Evolutionary conservation across 2,329 filamentous ascomycete genomes (phyloP).

Genomic region (Penicillium sp.): DNA sequence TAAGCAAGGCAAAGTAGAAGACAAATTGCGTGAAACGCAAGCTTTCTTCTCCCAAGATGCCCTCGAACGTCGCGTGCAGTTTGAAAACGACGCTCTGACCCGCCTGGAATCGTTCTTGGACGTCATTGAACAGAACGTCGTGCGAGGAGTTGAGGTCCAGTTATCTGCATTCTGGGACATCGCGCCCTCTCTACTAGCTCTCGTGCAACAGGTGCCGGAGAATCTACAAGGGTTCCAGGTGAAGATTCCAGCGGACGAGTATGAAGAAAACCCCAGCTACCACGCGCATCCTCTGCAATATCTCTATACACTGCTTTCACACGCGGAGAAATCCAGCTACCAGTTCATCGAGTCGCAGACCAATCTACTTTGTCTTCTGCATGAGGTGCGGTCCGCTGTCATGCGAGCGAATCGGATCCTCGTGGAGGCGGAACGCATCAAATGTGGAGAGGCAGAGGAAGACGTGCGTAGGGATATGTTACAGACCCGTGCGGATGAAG

Average conservation of each 20-base stretch:
- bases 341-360: conserved; percentile 96
- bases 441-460: conserved; percentile 45
- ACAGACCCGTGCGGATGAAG: conserved; percentile 66
- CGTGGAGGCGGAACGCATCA: conserved; percentile 64
- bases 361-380: conserved; percentile 84
- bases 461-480: conserved; percentile 52
- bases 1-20: conserved; percentile 68
- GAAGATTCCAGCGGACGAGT: conserved; percentile 76
- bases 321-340: conserved; percentile 89
- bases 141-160: conserved; percentile 85
- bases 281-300: conserved; percentile 83
- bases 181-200: conserved; percentile 73
- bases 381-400: conserved; percentile 82
- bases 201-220: conserved; percentile 77
- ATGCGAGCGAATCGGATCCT: conserved; percentile 68
- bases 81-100: conserved; percentile 69
- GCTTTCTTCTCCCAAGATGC: conserved; percentile 82
- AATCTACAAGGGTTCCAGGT: conserved; percentile 63
- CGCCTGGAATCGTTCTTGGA: conserved; percentile 75
- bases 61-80: conserved; percentile 68
- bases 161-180: conserved; percentile 98
- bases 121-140: conserved; percentile 81
- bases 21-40: conserved; percentile 76
- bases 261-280: conserved; percentile 81
- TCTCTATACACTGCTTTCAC: conserved; percentile 78